Evolutionary conservation across 192 early-diverging fungal species (phyloP).

Genomic region (Backusella psychrophila): DNA sequence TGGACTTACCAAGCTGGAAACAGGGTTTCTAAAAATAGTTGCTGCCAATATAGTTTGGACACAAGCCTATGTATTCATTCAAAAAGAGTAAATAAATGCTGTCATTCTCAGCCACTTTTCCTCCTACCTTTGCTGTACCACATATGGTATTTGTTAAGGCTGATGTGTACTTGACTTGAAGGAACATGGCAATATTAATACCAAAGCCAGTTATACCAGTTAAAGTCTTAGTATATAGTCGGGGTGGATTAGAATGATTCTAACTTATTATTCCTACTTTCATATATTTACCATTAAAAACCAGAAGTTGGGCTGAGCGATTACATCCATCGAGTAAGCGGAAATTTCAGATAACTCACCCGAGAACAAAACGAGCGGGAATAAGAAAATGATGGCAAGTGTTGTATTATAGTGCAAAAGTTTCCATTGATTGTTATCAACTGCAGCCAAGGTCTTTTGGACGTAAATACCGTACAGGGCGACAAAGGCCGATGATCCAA

Average conservation of each 20-base stretch:
- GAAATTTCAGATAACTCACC: conserved; percentile 55
- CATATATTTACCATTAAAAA: conserved; percentile 44
- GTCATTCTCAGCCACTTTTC: neutral
- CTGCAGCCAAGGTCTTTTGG: conserved; percentile 54
- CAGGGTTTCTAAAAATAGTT: conserved; percentile 58
- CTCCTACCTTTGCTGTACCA: conserved; percentile 54
- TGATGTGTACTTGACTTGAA: conserved; percentile 67
- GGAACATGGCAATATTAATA: conserved; percentile 67
- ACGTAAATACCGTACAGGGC: conserved; percentile 69
- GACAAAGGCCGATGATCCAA: conserved; percentile 61
- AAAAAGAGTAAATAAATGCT: neutral
- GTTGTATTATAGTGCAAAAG: conserved; percentile 66
- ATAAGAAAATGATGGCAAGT: conserved; percentile 53
- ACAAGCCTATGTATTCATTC: conserved; percentile 39
- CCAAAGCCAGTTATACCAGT: conserved; percentile 62
- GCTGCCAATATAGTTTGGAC: conserved; percentile 61
- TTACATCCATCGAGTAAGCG: conserved; percentile 41
- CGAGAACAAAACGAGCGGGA: conserved; percentile 56
- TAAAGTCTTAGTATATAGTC: conserved; percentile 21
- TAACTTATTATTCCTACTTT: neutral
- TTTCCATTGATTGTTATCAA: conserved; percentile 68
- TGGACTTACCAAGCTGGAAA: conserved; percentile 50
- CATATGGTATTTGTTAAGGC: conserved; percentile 68
- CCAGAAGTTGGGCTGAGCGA: conserved; percentile 52
- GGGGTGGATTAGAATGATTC: neutral